Evolutionary conservation across 106 monocot genomes (phyloP).

Genomic region (Dendrobium nobile): DNA sequence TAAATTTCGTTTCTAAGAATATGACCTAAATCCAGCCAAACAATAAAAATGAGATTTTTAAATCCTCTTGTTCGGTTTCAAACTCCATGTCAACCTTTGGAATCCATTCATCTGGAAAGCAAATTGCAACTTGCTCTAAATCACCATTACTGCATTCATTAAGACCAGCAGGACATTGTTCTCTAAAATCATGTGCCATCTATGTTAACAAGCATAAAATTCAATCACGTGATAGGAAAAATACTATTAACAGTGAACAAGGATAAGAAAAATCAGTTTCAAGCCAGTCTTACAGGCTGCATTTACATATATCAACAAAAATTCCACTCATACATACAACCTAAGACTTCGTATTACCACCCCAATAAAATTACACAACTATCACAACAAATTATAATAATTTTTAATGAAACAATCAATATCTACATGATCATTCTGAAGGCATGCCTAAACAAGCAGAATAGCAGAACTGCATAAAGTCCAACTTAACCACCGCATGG

Average conservation of each 20-base stretch:
- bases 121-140: too few species aligned
- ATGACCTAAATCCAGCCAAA: too few species aligned
- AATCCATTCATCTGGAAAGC: too few species aligned
- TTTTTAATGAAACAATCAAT: not conserved
- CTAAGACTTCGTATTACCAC: not conserved
- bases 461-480: not conserved
- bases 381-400: not conserved
- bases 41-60: too few species aligned
- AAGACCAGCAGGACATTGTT: not conserved
- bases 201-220: not conserved
- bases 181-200: not conserved
- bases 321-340: not conserved
- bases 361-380: not conserved
- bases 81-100: constrained; percentile 18
- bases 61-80: constrained; percentile 10
- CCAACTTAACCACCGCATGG: not conserved
- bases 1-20: too few species aligned
- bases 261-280: not conserved
- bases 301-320: not conserved
- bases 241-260: not conserved
- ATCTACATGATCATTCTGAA: not conserved
- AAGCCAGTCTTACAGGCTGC: not conserved
- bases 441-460: not conserved
- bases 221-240: not conserved
- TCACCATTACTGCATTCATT: too few species aligned